phyloP scores from a whole-genome alignment of 202 grass and related monocot species.

The Hordeum pubiflorum region DNA sequence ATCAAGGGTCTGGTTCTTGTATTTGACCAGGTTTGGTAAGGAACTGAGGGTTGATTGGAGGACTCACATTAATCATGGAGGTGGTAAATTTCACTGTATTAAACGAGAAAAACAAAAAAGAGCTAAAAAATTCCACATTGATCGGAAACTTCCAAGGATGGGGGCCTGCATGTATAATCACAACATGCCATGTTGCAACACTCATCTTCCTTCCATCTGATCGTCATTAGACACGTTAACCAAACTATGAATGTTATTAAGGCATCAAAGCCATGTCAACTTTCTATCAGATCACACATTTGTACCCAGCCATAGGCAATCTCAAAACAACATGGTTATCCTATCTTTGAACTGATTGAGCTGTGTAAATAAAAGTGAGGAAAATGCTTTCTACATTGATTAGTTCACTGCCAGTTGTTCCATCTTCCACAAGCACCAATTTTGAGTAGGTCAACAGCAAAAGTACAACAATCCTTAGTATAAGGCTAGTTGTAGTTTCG shows the following conservation, averaged over 20 bases:
- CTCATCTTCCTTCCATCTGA: background rate
- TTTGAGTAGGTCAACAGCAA: background rate
- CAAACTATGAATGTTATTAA: background rate
- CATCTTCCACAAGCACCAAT: background rate
- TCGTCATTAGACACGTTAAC: background rate
- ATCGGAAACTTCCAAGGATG: background rate
- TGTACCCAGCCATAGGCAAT: background rate
- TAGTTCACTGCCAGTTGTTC: constrained; percentile 6
- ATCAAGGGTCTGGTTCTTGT: background rate
- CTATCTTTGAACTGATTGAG: background rate
- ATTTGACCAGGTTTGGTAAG: background rate
- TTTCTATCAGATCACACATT: background rate
- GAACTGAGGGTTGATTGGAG: background rate
- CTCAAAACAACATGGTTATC: background rate
- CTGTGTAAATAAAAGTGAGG: background rate
- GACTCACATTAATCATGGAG: background rate
- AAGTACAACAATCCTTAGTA: background rate
- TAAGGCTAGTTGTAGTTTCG: background rate
- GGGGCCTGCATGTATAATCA: background rate
- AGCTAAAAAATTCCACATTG: background rate
- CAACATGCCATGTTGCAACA: background rate
- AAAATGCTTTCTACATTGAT: background rate
- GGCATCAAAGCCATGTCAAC: background rate
- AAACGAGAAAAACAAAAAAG: background rate
- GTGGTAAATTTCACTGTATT: background rate